A percentile compares a stretch with the other conserved stretches of the same genome.
phyloP scores from a whole-genome alignment of 768 basidiomycete species.

The Mycena olivaceomarginata region DNA sequence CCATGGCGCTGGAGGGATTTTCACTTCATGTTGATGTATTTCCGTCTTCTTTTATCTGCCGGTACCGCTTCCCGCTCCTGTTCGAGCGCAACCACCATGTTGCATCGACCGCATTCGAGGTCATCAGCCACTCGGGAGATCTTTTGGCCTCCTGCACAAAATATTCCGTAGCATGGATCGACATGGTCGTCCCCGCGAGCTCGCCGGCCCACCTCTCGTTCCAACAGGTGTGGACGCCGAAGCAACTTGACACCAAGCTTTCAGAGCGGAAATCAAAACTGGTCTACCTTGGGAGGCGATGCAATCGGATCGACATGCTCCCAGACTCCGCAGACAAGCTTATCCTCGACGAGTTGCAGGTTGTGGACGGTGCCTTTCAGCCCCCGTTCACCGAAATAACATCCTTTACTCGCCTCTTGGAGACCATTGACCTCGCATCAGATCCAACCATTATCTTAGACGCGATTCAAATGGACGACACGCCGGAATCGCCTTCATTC shows the following conservation, averaged over 20 bases:
- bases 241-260: neutral
- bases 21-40: conserved; percentile 48
- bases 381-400: neutral
- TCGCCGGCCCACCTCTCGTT: neutral
- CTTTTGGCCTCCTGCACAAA: conserved; percentile 56
- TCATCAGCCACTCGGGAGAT: conserved; percentile 52
- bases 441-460: conserved; percentile 23
- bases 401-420: neutral
- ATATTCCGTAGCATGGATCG: conserved; percentile 59
- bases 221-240: conserved; percentile 31
- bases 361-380: neutral
- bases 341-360: neutral
- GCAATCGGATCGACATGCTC: conserved; percentile 5
- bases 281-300: conserved; percentile 1
- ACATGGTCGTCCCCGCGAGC: conserved; percentile 24
- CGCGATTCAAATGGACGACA: neutral
- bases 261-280: neutral
- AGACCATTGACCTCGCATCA: neutral
- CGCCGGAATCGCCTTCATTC: conserved; percentile 30
- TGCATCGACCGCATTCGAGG: conserved; percentile 53
- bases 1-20: conserved; percentile 56
- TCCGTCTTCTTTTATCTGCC: conserved; percentile 56
- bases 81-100: conserved; percentile 52
- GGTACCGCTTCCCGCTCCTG: conserved; percentile 57
- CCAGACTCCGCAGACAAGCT: neutral